Conservation (phyloP, 805 yeast genomes). For the Candida vaughaniae region DNA sequence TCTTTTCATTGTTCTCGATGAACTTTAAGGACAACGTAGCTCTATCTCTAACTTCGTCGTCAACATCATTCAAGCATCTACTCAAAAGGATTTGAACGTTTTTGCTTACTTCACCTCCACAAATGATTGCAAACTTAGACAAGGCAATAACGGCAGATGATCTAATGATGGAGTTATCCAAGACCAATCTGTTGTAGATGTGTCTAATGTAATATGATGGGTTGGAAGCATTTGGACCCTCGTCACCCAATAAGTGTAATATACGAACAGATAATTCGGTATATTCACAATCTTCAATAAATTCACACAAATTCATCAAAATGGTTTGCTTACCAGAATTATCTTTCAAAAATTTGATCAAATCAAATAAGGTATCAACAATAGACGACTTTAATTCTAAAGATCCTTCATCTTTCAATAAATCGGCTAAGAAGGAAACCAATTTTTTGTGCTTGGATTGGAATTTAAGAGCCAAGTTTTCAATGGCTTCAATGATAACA, state of each 20-base stretch:
- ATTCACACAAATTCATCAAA: constrained; percentile 87
- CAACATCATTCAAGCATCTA: constrained; percentile 83
- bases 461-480: constrained; percentile 88
- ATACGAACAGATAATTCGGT: constrained; percentile 93
- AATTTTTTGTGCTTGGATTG: constrained; percentile 85
- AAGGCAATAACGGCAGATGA: constrained; percentile 94
- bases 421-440: constrained; percentile 76
- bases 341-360: constrained; percentile 80
- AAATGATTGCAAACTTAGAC: constrained; percentile 82
- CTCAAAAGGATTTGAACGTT: constrained; percentile 73
- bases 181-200: constrained; percentile 93
- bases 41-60: constrained; percentile 97
- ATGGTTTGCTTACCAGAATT: constrained; percentile 73
- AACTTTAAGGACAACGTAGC: constrained; percentile 83
- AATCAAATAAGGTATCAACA: constrained; percentile 89
- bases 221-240: constrained; percentile 83
- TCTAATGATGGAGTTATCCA: constrained; percentile 92
- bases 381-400: constrained; percentile 80
- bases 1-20: constrained; percentile 37
- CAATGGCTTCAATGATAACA: constrained; percentile 92
- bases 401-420: constrained; percentile 89
- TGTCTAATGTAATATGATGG: constrained; percentile 93
- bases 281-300: constrained; percentile 96
- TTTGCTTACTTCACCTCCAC: constrained; percentile 62
- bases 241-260: constrained; percentile 86